These are phyloP conservation scores for Trichoderma gamsii DNA, from an alignment of 495 filamentous ascomycete genomes.

Conservation along the genomic window DNA sequence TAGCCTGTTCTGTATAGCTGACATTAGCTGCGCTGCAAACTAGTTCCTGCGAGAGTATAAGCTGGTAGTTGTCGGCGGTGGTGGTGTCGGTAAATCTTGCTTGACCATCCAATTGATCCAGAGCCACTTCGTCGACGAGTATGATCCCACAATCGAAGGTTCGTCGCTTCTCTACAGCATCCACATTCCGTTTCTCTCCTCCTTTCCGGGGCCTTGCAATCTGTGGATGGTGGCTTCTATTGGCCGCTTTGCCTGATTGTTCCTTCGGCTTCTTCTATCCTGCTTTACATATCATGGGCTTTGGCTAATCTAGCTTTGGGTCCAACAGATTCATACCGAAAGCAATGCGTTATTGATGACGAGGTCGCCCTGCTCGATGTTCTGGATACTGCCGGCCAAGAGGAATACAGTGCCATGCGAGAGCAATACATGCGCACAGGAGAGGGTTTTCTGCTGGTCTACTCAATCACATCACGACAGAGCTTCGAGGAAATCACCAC, in stretches of 20 bases:
- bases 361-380: constrained; percentile 96
- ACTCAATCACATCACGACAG: constrained; percentile 94
- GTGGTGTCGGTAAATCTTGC: constrained; percentile 98
- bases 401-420: constrained; percentile 98
- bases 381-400: constrained; percentile 94
- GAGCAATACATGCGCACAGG: constrained; percentile 99
- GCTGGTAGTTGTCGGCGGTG: constrained; percentile 93
- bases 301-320: constrained; percentile 2
- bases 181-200: constrained; percentile 9
- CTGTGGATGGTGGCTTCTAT: background rate
- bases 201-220: background rate
- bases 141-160: constrained; percentile 99
- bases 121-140: constrained; percentile 98
- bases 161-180: constrained; percentile 25
- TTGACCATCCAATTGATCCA: constrained; percentile 99
- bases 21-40: background rate
- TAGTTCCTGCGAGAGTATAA: constrained; percentile 99
- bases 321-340: constrained; percentile 88
- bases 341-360: constrained; percentile 98
- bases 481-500: constrained; percentile 97
- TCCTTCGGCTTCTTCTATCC: background rate
- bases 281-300: constrained; percentile 15
- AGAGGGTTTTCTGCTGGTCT: constrained; percentile 95
- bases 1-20: background rate
- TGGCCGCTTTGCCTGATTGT: background rate